A percentile compares a stretch with the other conserved stretches of the same genome.
These are phyloP conservation scores for Metschnikowia dekortorum DNA, from an alignment of 805 yeast species.

Conservation along the genomic window DNA sequence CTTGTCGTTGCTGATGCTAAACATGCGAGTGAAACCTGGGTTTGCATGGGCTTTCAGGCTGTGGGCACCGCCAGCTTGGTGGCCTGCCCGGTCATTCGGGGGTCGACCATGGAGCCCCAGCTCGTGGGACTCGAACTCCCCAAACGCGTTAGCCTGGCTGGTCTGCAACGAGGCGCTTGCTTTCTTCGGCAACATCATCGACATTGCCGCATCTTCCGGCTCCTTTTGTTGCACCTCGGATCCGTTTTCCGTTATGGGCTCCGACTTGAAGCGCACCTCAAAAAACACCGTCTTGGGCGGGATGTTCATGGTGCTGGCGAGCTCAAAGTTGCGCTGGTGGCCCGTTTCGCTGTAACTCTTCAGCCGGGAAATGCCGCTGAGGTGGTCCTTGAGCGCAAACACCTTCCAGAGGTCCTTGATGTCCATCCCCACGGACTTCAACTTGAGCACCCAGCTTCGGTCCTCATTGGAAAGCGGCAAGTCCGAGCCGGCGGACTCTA, in stretches of 20 bases:
- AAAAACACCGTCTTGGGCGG: conserved; percentile 36
- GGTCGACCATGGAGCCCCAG: background rate
- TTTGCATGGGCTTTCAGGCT: no score
- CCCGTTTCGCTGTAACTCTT: conserved; percentile 7
- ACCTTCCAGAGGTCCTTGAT: conserved; percentile 82
- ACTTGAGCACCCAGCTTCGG: conserved; percentile 64
- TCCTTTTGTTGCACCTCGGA: background rate
- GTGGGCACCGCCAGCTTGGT: no score
- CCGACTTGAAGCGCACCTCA: conserved; percentile 36
- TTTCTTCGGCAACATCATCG: conserved; percentile 26
- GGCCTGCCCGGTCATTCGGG: no score
- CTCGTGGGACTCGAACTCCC: conserved; percentile 37
- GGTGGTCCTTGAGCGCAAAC: conserved; percentile 62
- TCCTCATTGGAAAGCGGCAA: conserved; percentile 57
- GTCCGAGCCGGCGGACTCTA: conserved; percentile 6
- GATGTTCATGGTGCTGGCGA: conserved; percentile 15
- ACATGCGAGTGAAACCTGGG: conserved; percentile 22
- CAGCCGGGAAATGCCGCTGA: conserved; percentile 36
- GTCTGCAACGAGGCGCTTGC: conserved; percentile 38
- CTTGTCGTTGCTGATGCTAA: conserved; percentile 28
- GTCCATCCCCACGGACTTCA: conserved; percentile 67
- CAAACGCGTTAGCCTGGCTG: conserved; percentile 38
- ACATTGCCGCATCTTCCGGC: background rate
- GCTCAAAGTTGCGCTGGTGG: conserved; percentile 15
- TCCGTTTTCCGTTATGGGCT: conserved; percentile 20